Evolutionary conservation across 805 yeast species (phyloP).

Genomic region (Zygosaccharomyces lentus): DNA sequence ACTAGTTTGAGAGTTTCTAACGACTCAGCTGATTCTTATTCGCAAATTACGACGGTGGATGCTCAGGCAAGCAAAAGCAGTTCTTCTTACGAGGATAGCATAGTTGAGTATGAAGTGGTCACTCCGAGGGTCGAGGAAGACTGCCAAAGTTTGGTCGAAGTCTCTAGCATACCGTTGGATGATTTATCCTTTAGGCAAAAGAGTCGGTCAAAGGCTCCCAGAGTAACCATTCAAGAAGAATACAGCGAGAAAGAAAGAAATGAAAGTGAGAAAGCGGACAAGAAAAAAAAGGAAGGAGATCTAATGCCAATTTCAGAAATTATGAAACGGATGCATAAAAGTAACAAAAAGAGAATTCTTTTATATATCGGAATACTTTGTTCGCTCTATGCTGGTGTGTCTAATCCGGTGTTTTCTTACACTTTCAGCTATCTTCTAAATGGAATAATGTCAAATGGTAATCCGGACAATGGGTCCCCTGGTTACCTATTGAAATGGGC

Average conservation of each 20-base stretch:
- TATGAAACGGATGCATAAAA: constrained; percentile 30
- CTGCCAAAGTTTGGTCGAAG: constrained; percentile 3
- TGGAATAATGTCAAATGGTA: constrained; percentile 51
- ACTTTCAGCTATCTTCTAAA: constrained; percentile 65
- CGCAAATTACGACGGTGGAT: constrained; percentile 13
- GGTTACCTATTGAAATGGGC: constrained; percentile 59
- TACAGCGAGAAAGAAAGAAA: neutral
- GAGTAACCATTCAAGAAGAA: constrained; percentile 5
- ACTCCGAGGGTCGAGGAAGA: constrained; percentile 7
- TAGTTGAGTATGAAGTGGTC: constrained; percentile 10
- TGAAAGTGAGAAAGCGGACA: constrained; percentile 10
- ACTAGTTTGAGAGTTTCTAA: constrained; percentile 6
- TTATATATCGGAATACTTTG: constrained; percentile 49
- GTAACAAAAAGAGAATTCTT: constrained; percentile 25
- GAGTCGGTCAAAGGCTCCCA: neutral
- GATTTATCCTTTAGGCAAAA: neutral
- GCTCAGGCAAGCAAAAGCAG: neutral
- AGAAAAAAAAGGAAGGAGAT: constrained; percentile 18
- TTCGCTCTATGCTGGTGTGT: constrained; percentile 54
- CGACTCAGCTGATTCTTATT: constrained; percentile 6
- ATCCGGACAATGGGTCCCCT: constrained; percentile 27
- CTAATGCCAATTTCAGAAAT: constrained; percentile 30
- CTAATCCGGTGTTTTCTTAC: constrained; percentile 75
- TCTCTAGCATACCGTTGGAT: constrained; percentile 2
- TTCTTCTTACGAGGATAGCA: constrained; percentile 7